Base-by-base conservation (phyloP, 176 grass and related monocot genomes). In the Bothriochloa decipiens region DNA sequence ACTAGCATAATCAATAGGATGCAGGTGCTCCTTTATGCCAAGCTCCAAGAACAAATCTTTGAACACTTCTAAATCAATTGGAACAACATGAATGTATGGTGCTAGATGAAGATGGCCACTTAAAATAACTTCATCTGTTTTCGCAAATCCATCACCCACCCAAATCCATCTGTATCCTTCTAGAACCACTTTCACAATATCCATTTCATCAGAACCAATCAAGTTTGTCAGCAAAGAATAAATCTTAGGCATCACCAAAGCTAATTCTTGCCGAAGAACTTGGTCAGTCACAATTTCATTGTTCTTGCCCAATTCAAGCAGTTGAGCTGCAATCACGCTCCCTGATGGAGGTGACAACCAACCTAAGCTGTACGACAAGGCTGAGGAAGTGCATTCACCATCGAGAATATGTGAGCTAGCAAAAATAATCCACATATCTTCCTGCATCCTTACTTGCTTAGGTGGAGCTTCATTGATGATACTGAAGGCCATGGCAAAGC, bases 121-220 rank as follows among this genome's bases (percentile, higher is more conserved):
- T 66, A 98, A 86, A 91, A 98, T 92, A 87, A 98, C 95, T 88
- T 98, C 95, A 62, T 95, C 92, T 23, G 77, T 84, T 87, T 90
- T 90, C n/a, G 92, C 92, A 85, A 95, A 98, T 76, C 95, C 95
- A 81, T 98, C 95, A 40, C 95, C 95, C 61, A 98, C 95, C 95
- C 95, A 98, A 87, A 98, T 93, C 95, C 95, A 98, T 85, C 95
- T 87, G 81, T 87, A 98, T 46, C 91, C 91, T 84, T 98, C 95
- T 57, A 98, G 67, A 88, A 98, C 87, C 67, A 82, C 87, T 90
- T 98, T 98, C 73, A 93, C 95, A 88, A 98, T 95, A 81, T 98
- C 95, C 91, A 98, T 98, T 81, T 98, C 95, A 91, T 98, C 92
- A 68, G 91, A 95, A 84, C 91, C 91, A 88, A 95, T 92, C 87